Evolutionary conservation across 257 asterid species (phyloP).

Genomic region (Ilex aquifolium): DNA sequence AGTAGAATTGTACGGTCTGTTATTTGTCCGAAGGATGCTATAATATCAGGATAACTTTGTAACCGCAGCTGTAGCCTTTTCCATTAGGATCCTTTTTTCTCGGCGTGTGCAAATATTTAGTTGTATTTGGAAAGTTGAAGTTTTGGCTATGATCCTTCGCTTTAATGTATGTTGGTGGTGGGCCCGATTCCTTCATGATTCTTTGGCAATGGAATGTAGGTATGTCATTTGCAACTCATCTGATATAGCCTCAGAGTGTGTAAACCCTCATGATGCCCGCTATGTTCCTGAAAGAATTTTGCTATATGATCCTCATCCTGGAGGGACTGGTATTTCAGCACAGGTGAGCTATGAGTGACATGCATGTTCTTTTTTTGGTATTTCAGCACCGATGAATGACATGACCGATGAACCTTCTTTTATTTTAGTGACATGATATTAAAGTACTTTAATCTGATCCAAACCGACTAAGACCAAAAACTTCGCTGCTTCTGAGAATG

Average conservation of each 20-base stretch:
- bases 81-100: background rate
- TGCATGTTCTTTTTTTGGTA: too few relatives aligned
- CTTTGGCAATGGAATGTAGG: slow-evolving; percentile 33
- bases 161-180: slow-evolving; percentile 7
- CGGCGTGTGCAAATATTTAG: background rate
- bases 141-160: slow-evolving; percentile 11
- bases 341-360: slow-evolving; percentile 47
- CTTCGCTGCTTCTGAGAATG: too few relatives aligned
- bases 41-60: background rate
- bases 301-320: slow-evolving; percentile 94
- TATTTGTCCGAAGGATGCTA: background rate
- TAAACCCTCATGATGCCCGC: slow-evolving; percentile 73
- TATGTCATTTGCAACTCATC: slow-evolving; percentile 77
- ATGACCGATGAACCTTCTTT: background rate
- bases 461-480: too few relatives aligned
- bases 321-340: slow-evolving; percentile 88
- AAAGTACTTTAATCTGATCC: too few relatives aligned
- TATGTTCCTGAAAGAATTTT: slow-evolving; percentile 81
- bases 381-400: too few relatives aligned
- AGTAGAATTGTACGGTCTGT: background rate
- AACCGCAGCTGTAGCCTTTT: background rate
- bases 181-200: slow-evolving; percentile 21
- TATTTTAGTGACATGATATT: background rate
- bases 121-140: slow-evolving; percentile 12
- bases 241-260: slow-evolving; percentile 88